A percentile compares a stretch with the other conserved stretches of the same genome.
These are phyloP conservation scores for Bipolaris victoriae DNA, from an alignment of 2,329 filamentous ascomycete genomes.

Conservation along the genomic window DNA sequence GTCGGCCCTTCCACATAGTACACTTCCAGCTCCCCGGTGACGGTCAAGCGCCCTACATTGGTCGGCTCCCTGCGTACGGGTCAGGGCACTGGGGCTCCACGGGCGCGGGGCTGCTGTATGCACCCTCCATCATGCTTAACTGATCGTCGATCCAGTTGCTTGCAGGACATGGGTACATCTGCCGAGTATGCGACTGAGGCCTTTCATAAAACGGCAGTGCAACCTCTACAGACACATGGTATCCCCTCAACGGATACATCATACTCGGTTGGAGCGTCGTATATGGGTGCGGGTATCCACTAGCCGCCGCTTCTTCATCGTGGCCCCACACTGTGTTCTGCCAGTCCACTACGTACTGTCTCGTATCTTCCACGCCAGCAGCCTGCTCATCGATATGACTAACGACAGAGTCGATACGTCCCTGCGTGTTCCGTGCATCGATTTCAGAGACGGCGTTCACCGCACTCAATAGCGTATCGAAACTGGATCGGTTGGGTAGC, in stretches of 20 bases:
- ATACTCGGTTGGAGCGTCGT: conserved; percentile 1
- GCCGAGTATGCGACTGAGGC: not conserved
- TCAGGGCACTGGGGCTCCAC: conserved; percentile 1
- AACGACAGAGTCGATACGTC: conserved; percentile 31
- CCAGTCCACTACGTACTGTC: conserved; percentile 13
- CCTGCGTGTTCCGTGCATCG: conserved; percentile 33
- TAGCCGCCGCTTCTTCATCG: not conserved
- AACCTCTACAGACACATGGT: conserved; percentile 4
- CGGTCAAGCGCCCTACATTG: not conserved
- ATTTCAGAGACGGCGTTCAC: conserved; percentile 33
- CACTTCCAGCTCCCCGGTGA: not conserved
- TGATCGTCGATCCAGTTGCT: not conserved
- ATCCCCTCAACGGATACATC: not conserved
- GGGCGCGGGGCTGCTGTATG: not conserved
- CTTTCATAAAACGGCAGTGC: not conserved
- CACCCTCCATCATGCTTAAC: not conserved
- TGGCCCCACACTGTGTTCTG: not conserved
- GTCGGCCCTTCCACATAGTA: not conserved
- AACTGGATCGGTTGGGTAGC: conserved; percentile 17
- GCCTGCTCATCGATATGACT: conserved; percentile 31
- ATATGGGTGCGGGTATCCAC: conserved; percentile 3
- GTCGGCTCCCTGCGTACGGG: conserved; percentile 4
- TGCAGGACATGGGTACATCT: not conserved
- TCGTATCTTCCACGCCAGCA: conserved; percentile 19
- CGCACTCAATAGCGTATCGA: conserved; percentile 34